Base-by-base conservation (phyloP, 1,284 basidiomycete species). In the Schizophyllum commune region DNA sequence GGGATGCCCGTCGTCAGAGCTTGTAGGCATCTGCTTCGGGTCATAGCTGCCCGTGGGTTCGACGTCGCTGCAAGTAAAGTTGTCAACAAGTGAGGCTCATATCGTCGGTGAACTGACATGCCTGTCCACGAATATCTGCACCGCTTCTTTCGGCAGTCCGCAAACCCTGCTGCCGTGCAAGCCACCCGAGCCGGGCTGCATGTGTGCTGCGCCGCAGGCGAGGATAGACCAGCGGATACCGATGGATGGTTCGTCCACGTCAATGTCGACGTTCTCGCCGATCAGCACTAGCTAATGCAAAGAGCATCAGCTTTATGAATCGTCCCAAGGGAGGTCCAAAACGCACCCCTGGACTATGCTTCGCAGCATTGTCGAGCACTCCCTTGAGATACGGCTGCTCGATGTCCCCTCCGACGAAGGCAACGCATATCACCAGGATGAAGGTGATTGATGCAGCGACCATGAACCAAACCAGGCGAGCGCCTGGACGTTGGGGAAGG, bases 161-260 rank as follows among this genome's bases (percentile, higher is more conserved):
- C 83, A 85, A 0, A 59, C 58, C 1, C 64, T 62, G 59, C 76
- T 80, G 27, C 77, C 79, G 66, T 83, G 82, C 8, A 75, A 66
- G 17, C 79, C 81, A 60, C 73, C 71, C n/a, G 83, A 83, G 4
- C 77, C 78, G 17, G 76, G 69, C n/a, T 84, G 76, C 27, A 81
- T 69, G 62, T 74, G 76, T 0, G 66, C 74, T 17, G 71, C 62
- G 11, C 83, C 83, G 65, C 83, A 85, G 5, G 77, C 82, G n/a
- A 82, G 64, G 34, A 84, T 75, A 19, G 81, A 79, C 83, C 83
- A 85, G 5, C 82, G 78, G 47, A 85, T 74, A 4, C 78, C 79
- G 55, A 84, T 67, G 0, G 81, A 75, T 0, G 83, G 83, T 66
- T 85, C 83, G 61, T 83, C 82, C 9, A 84, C 71, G 65, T 85